A percentile compares a stretch with the other conserved stretches of the same genome.
Evolutionary conservation across 2,329 filamentous ascomycete species (phyloP).

Genomic region (Neopestalotiopsis sp.): DNA sequence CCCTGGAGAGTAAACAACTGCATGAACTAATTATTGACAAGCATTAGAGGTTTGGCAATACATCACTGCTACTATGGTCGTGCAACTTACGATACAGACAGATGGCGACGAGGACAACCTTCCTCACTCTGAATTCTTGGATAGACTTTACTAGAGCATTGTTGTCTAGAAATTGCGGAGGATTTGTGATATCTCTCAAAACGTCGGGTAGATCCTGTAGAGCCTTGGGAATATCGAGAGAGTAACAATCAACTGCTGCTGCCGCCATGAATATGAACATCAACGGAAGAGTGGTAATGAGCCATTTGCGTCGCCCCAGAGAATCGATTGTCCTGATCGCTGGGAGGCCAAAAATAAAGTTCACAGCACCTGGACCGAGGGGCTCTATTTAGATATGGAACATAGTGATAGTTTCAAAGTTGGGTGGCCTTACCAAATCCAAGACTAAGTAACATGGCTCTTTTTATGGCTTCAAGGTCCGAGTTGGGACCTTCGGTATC

Average conservation of each 20-base stretch:
- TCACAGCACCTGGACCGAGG: not conserved
- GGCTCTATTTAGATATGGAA: too few relatives aligned
- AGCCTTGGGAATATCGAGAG: not conserved
- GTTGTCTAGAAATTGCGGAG: too few relatives aligned
- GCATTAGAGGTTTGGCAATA: too few relatives aligned
- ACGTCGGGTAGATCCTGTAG: not conserved
- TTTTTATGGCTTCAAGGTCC: not conserved
- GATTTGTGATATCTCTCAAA: not conserved
- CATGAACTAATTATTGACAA: not conserved
- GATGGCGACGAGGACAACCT: not conserved
- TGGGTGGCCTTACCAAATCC: not conserved
- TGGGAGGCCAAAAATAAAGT: not conserved
- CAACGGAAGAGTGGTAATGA: not conserved
- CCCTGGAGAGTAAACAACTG: not conserved
- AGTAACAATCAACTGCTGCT: not conserved
- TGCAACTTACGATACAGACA: not conserved
- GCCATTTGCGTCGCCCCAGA: not conserved
- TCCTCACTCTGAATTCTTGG: not conserved
- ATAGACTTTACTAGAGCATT: not conserved
- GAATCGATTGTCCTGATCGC: not conserved
- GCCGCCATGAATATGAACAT: slow-evolving; percentile 1
- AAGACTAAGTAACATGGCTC: not conserved
- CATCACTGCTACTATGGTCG: too few relatives aligned
- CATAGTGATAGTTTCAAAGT: too few relatives aligned
- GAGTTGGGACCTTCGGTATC: not conserved